Percentiles rank a stretch among this genome's conserved stretches.
These are phyloP conservation scores for Phytophthora meadii DNA, from an alignment of 352 stramenopile genomes.

Conservation along the genomic window DNA sequence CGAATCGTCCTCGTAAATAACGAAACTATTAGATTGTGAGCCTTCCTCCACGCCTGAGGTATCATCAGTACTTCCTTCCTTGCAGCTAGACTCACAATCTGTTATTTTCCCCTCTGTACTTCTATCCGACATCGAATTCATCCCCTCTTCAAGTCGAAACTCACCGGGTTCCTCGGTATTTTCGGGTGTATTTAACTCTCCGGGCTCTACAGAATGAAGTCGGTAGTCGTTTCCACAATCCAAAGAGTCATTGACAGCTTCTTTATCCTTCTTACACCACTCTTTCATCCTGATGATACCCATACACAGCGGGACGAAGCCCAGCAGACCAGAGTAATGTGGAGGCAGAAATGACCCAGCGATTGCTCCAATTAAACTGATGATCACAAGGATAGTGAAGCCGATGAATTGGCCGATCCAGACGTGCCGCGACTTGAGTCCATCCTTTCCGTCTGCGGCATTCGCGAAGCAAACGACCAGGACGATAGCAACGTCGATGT, in stretches of 20 bases:
- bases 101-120: background rate
- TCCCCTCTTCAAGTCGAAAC: background rate
- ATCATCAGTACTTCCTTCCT: background rate
- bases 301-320: conserved; percentile 8
- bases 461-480: conserved; percentile 30
- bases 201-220: background rate
- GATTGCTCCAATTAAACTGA: conserved; percentile 2
- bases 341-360: conserved; percentile 1
- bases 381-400: background rate
- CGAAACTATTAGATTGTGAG: background rate
- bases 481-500: conserved; percentile 27
- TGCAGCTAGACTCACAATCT: background rate
- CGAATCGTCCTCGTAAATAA: background rate
- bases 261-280: conserved; percentile 9
- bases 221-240: background rate
- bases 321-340: conserved; percentile 3
- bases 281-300: background rate
- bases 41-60: background rate
- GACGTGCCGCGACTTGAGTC: conserved; percentile 2
- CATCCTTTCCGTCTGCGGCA: conserved; percentile 6
- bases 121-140: background rate
- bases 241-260: background rate
- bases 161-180: background rate
- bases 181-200: background rate
- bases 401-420: conserved; percentile 8